Evolutionary conservation across 805 yeast species (phyloP).

Genomic region (Wickerhamiella sorbophila): DNA sequence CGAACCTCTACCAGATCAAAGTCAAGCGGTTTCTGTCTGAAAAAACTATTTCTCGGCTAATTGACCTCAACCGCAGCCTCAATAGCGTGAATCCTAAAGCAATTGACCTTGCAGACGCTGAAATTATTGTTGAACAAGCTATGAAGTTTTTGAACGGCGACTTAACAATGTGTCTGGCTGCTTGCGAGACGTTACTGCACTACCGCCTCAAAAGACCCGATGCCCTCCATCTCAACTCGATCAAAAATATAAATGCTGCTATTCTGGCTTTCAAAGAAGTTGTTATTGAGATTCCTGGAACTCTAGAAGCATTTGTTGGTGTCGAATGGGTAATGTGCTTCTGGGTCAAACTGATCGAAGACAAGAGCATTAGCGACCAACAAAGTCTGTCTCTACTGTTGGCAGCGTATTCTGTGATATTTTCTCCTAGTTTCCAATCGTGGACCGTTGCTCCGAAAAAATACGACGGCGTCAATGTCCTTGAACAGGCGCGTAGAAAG

Average conservation of each 20-base stretch:
- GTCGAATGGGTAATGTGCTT: neutral
- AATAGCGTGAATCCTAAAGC: neutral
- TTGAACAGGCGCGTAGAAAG: neutral
- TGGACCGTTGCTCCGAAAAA: too few species aligned
- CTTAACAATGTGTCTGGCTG: neutral
- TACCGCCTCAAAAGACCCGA: slow-evolving; percentile 1
- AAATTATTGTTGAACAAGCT: neutral
- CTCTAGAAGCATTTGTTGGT: neutral
- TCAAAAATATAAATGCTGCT: neutral
- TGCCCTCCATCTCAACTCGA: neutral
- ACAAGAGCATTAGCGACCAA: neutral
- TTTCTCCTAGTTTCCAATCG: neutral
- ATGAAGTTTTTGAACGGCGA: neutral
- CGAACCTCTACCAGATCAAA: neutral
- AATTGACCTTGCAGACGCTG: neutral
- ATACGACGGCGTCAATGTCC: neutral
- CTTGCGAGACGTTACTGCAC: neutral
- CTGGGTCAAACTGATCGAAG: neutral
- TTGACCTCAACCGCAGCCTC: neutral
- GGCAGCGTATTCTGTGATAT: neutral
- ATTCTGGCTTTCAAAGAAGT: neutral
- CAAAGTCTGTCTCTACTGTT: neutral
- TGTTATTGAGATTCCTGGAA: neutral
- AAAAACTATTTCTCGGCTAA: neutral
- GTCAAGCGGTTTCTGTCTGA: neutral